A percentile compares a stretch with the other conserved stretches of the same genome.
phyloP scores from a whole-genome alignment of 2,329 filamentous ascomycete genomes.

The Blumeriella jaapii region DNA sequence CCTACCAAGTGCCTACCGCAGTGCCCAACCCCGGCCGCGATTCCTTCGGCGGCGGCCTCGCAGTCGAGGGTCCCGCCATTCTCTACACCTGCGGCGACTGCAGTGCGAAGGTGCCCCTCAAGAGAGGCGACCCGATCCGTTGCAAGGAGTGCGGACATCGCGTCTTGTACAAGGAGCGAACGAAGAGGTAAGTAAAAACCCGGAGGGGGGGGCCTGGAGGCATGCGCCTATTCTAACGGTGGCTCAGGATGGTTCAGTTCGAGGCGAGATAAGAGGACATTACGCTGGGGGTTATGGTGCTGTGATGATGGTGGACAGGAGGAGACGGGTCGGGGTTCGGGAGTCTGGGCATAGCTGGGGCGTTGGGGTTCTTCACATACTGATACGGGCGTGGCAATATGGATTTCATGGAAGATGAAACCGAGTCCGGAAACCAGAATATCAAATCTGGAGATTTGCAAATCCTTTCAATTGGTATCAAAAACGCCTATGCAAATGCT shows the following conservation, averaged over 20 bases:
- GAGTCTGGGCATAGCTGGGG: constrained; percentile 7
- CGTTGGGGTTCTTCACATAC: constrained; percentile 6
- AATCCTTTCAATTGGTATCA: constrained; percentile 19
- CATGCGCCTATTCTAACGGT: constrained; percentile 15
- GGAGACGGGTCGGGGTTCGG: neutral
- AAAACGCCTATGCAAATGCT: constrained; percentile 16
- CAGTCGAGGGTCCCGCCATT: constrained; percentile 43
- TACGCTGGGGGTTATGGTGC: neutral
- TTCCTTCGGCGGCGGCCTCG: constrained; percentile 22
- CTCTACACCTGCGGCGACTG: constrained; percentile 76
- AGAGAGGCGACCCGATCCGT: constrained; percentile 68
- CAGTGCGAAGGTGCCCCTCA: constrained; percentile 63
- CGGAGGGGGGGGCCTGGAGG: neutral
- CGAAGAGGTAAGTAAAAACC: constrained; percentile 70
- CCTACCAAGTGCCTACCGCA: constrained; percentile 61
- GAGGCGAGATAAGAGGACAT: constrained; percentile 65
- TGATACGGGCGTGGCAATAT: neutral
- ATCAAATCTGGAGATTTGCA: constrained; percentile 1
- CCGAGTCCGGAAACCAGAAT: neutral
- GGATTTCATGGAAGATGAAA: neutral
- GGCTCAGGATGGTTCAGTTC: constrained; percentile 86
- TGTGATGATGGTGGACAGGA: neutral
- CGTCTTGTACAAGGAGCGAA: constrained; percentile 94
- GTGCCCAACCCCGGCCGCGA: constrained; percentile 30
- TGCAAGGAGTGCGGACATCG: constrained; percentile 92